Evolutionary conservation across 1,284 basidiomycete species (phyloP).

Genomic region (Boletus nobilissimus): DNA sequence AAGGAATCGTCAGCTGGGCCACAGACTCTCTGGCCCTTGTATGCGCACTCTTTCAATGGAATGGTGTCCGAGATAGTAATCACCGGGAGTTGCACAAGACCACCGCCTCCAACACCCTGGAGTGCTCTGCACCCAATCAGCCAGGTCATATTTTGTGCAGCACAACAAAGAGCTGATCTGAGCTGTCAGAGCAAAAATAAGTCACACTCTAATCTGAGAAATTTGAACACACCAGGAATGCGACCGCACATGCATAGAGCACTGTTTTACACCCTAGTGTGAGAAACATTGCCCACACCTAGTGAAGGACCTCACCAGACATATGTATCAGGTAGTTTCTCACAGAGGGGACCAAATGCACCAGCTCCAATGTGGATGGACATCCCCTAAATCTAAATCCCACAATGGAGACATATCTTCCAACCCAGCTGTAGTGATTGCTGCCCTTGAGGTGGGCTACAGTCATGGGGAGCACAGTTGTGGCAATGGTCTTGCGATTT

Average conservation of each 20-base stretch:
- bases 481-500: slow-evolving; percentile 69
- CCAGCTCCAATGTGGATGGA: slow-evolving; percentile 78
- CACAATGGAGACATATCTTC: slow-evolving; percentile 60
- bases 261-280: slow-evolving; percentile 75
- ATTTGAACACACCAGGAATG: slow-evolving; percentile 78
- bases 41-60: slow-evolving; percentile 73
- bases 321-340: slow-evolving; percentile 80
- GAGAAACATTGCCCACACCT: slow-evolving; percentile 55
- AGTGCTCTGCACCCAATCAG: slow-evolving; percentile 79
- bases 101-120: slow-evolving; percentile 87
- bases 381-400: too few species aligned
- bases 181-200: slow-evolving; percentile 42
- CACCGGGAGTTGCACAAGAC: slow-evolving; percentile 70
- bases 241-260: slow-evolving; percentile 69
- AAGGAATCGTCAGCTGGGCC: slow-evolving; percentile 18
- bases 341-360: slow-evolving; percentile 75
- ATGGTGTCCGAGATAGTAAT: slow-evolving; percentile 88
- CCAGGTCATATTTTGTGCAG: slow-evolving; percentile 82
- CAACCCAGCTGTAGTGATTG: slow-evolving; percentile 78
- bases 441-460: slow-evolving; percentile 76
- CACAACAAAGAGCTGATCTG: slow-evolving; percentile 85
- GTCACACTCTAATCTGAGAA: background rate
- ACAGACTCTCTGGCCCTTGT: background rate
- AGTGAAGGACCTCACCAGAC: slow-evolving; percentile 47
- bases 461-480: slow-evolving; percentile 82